Evolutionary conservation across 2,329 filamentous ascomycete species (phyloP).

Genomic region (Phyllosticta citrichinensis): DNA sequence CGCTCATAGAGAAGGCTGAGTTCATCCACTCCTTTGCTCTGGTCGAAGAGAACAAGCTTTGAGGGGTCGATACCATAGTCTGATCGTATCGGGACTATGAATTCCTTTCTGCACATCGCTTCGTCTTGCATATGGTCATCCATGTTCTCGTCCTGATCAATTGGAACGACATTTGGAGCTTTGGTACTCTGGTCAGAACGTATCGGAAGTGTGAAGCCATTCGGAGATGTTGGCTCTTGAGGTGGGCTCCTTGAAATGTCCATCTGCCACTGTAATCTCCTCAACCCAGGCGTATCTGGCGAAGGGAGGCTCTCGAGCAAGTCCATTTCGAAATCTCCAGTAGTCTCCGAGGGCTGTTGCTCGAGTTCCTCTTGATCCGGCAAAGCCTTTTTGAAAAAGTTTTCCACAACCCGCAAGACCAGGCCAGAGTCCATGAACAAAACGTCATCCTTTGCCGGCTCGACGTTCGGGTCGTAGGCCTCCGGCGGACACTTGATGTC

Average conservation of each 20-base stretch:
- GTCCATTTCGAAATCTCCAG: not conserved
- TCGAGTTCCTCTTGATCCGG: not conserved
- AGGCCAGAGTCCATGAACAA: constrained; percentile 50
- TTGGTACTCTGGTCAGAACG: not conserved
- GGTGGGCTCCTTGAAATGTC: not conserved
- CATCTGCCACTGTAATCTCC: not conserved
- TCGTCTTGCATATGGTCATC: not conserved
- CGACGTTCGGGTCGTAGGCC: constrained; percentile 63
- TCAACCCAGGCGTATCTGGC: not conserved
- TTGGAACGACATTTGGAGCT: not conserved
- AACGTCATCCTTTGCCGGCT: constrained; percentile 62
- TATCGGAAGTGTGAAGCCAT: not conserved
- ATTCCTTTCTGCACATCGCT: no score
- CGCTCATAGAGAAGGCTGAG: not conserved
- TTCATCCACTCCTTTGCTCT: not conserved
- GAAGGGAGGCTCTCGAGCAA: not conserved
- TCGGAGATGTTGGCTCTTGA: not conserved
- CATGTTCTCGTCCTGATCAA: not conserved
- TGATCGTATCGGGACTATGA: not conserved
- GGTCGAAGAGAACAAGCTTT: not conserved
- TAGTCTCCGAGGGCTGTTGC: not conserved
- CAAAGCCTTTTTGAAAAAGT: constrained; percentile 29
- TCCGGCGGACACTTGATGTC: constrained; percentile 51
- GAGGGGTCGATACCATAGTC: not conserved
- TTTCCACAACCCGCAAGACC: constrained; percentile 35